A percentile compares a stretch with the other conserved stretches of the same genome.
These are phyloP conservation scores for Bisporella sp. DNA, from an alignment of 2,329 filamentous ascomycete genomes.

Conservation along the genomic window DNA sequence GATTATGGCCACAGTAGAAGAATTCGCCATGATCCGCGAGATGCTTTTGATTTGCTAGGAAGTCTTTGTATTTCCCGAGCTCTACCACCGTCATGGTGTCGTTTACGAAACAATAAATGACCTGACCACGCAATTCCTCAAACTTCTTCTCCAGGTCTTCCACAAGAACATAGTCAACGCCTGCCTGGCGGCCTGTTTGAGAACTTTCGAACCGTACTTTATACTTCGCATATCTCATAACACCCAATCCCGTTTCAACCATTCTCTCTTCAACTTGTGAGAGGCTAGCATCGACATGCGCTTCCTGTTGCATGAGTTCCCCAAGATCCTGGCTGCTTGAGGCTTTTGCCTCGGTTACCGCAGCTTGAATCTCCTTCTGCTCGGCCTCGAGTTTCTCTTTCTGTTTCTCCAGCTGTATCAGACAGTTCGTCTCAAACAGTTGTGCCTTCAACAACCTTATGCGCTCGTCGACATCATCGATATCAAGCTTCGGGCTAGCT, in stretches of 20 bases:
- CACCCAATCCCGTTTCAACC: constrained; percentile 12
- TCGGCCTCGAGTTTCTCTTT: constrained; percentile 14
- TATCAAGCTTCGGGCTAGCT: constrained; percentile 12
- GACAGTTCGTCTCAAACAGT: constrained; percentile 12
- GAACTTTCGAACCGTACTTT: constrained; percentile 14
- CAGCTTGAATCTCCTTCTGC: constrained; percentile 13
- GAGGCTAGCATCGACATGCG: constrained; percentile 11
- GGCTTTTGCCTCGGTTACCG: constrained; percentile 8
- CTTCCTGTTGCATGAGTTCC: constrained; percentile 13
- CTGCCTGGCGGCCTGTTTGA: constrained; percentile 10
- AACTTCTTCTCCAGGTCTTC: constrained; percentile 12
- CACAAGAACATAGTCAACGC: constrained; percentile 12
- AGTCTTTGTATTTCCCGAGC: constrained; percentile 13
- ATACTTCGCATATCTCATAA: constrained; percentile 14
- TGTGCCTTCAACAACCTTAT: constrained; percentile 15
- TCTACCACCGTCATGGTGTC: constrained; percentile 12
- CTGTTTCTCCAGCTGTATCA: constrained; percentile 15
- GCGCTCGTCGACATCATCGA: constrained; percentile 12
- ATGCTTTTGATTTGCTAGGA: constrained; percentile 15
- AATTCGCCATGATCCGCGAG: constrained; percentile 11
- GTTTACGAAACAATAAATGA: constrained; percentile 16
- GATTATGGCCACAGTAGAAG: constrained; percentile 12
- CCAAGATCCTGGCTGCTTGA: constrained; percentile 13
- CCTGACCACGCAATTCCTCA: constrained; percentile 11
- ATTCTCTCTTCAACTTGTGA: constrained; percentile 15